Evolutionary conservation across 2,329 filamentous ascomycete species (phyloP), one percentile per base, ranked within the genome.

Genomic region (Ophiostoma triangulosporum): DNA sequence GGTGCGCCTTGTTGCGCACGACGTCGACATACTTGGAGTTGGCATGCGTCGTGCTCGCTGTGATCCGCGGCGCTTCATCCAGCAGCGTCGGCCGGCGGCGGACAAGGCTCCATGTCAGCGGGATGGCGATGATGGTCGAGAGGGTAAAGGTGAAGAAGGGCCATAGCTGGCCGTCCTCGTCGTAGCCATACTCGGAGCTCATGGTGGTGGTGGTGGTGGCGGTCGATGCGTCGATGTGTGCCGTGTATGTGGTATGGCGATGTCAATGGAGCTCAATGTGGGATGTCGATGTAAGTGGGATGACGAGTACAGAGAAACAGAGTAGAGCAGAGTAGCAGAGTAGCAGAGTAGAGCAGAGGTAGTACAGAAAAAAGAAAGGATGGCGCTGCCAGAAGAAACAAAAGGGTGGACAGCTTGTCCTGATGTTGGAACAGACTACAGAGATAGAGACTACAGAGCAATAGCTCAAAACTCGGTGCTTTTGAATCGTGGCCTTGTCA

Each of bases 161-260:
- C 76, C 96, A 98, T 75, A 96, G 96, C 79, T 96, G 88, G 63
- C 89, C 90, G 80, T 93, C 82, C 67, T 95, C 87, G 78, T 98
- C 93, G 74, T 98, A 98, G 64, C 87, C 94, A 77, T 98, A 98
- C 70, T 97, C 91, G 64, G 86, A 88, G 66, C 84, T 90, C 82
- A 93, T 93, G 68, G n/a, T 17, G 45, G n/a, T n/a, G n/a, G n/a
- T n/a, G n/a, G n/a, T n/a, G 17, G 36, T 40, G 6, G 7, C 6
- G 20, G 36, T 22, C 36, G 20, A 40, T 12, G 74, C 83, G 72
- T 43, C 33, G 35, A 20, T 12, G 6, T 14, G 32, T 14, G 32
- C 2, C 6, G 36, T 9, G 6, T 15, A 22, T 12, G 35, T 38
- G 36, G 20, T 3, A n/a, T 11, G 2, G n/a, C 6, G 1, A 9